Percentiles rank a stretch among this genome's conserved stretches.
These are phyloP conservation scores for Calocera cornea DNA, from an alignment of 768 basidiomycete species.

Conservation along the genomic window DNA sequence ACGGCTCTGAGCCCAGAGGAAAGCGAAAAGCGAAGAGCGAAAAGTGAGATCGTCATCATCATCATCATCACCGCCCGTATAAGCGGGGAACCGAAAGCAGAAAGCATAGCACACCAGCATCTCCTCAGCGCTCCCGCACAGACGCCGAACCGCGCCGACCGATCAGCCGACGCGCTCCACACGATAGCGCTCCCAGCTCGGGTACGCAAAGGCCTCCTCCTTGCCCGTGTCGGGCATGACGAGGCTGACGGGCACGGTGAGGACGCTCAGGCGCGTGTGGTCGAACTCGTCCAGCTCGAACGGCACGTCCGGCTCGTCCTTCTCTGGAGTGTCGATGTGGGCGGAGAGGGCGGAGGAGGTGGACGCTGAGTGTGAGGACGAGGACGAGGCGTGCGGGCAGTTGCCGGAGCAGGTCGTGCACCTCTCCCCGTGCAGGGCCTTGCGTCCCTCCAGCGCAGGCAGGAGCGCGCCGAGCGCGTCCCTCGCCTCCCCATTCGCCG, in stretches of 20 bases:
- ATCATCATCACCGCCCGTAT: too few relatives aligned
- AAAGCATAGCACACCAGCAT: too few relatives aligned
- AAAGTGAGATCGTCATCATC: too few relatives aligned
- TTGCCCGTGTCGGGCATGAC: conserved; percentile 24
- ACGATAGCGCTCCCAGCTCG: conserved; percentile 52
- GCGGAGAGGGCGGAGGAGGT: conserved; percentile 22
- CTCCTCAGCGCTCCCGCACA: too few relatives aligned
- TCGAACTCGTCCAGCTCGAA: conserved; percentile 41
- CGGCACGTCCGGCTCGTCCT: conserved; percentile 36
- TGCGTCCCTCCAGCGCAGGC: conserved; percentile 13
- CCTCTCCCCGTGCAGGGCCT: neutral
- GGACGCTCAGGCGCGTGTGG: conserved; percentile 41
- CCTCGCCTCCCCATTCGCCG: conserved; percentile 47
- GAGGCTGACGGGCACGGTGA: conserved; percentile 33
- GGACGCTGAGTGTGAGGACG: conserved; percentile 12
- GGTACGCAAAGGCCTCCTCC: conserved; percentile 40
- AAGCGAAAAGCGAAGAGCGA: too few relatives aligned
- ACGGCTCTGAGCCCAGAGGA: too few relatives aligned
- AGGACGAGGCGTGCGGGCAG: conserved; percentile 8
- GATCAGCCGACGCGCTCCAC: neutral
- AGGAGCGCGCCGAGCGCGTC: conserved; percentile 38
- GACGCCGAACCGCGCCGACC: too few relatives aligned
- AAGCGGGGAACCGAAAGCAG: too few relatives aligned
- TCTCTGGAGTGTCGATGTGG: conserved; percentile 31
- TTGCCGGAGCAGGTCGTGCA: neutral